Conservation (phyloP, 2,329 filamentous ascomycete species). For the Ophiostoma quercus region DNA sequence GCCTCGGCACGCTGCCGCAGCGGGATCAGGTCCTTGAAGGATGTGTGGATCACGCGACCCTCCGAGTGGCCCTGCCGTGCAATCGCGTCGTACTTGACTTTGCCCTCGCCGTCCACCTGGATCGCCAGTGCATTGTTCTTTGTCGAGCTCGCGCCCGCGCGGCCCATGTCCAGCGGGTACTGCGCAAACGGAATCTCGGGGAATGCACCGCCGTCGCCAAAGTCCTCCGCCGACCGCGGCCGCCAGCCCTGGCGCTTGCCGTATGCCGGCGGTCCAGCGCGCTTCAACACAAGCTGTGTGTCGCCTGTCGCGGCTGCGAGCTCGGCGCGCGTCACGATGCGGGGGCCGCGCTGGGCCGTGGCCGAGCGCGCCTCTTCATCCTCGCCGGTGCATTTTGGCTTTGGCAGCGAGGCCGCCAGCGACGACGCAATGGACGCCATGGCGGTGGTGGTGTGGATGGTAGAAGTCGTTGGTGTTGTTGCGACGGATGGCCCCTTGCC, state of each 20-base stretch:
- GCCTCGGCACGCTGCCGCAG: conserved; percentile 87
- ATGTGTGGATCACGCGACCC: conserved; percentile 81
- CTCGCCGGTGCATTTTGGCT: conserved; percentile 85
- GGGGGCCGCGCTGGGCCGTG: conserved; percentile 70
- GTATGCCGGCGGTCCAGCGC: conserved; percentile 65
- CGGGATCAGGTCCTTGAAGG: conserved; percentile 94
- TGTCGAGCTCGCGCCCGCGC: conserved; percentile 57
- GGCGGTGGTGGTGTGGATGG: conserved; percentile 8
- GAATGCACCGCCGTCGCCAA: conserved; percentile 76
- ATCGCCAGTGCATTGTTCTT: conserved; percentile 85
- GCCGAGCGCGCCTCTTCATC: conserved; percentile 72
- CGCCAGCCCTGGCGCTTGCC: conserved; percentile 86
- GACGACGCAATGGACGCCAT: conserved; percentile 67
- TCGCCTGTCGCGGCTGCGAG: conserved; percentile 56
- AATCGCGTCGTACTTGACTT: conserved; percentile 95
- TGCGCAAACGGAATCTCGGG: conserved; percentile 65
- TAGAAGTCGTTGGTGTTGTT: not conserved
- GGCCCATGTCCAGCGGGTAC: conserved; percentile 92
- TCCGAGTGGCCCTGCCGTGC: conserved; percentile 82
- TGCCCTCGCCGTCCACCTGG: conserved; percentile 84
- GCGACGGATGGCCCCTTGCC: not conserved
- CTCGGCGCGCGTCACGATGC: conserved; percentile 60
- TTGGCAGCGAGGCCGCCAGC: conserved; percentile 74
- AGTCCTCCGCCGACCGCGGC: conserved; percentile 82
- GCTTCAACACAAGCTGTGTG: conserved; percentile 75